Evolutionary conservation across 1,284 basidiomycete species (phyloP).

Genomic region (Cutaneotrichosporon mucoides): DNA sequence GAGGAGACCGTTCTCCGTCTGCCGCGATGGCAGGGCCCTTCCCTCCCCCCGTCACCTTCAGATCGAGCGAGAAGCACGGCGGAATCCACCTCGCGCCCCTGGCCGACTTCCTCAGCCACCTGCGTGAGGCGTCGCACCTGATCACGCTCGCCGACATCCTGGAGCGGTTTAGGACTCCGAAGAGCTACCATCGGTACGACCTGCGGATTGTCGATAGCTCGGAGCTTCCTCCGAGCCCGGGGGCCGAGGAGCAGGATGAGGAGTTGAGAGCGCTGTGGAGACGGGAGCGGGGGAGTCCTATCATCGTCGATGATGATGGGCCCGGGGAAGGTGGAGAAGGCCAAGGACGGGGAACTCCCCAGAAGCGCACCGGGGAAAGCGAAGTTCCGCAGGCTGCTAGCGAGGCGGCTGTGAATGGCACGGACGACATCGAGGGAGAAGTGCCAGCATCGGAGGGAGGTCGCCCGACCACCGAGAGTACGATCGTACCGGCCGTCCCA

Average conservation of each 20-base stretch:
- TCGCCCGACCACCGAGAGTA: no score
- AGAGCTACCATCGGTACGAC: slow-evolving; percentile 37
- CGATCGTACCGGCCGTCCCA: no score
- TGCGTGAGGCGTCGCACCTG: slow-evolving; percentile 25
- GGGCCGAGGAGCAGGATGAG: neutral
- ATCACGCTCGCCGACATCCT: slow-evolving; percentile 37
- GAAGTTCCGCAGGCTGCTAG: no score
- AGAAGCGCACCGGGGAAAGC: no score
- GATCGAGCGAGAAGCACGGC: slow-evolving; percentile 24
- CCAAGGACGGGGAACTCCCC: neutral
- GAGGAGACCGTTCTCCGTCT: neutral
- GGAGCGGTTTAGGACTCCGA: slow-evolving; percentile 32
- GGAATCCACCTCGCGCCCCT: slow-evolving; percentile 35
- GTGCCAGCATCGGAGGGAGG: no score
- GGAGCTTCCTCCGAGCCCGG: slow-evolving; percentile 25
- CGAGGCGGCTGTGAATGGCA: no score
- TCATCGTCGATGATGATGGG: slow-evolving; percentile 8
- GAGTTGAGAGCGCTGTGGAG: slow-evolving; percentile 4
- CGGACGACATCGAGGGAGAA: no score
- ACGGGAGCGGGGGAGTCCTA: slow-evolving; percentile 7
- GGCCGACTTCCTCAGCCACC: slow-evolving; percentile 27
- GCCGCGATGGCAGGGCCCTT: neutral
- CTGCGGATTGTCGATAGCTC: slow-evolving; percentile 29
- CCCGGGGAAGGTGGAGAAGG: neutral
- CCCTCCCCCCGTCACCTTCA: slow-evolving; percentile 3